Base-by-base conservation (phyloP, 257 asterid genomes). In the Solanum etuberosum region DNA sequence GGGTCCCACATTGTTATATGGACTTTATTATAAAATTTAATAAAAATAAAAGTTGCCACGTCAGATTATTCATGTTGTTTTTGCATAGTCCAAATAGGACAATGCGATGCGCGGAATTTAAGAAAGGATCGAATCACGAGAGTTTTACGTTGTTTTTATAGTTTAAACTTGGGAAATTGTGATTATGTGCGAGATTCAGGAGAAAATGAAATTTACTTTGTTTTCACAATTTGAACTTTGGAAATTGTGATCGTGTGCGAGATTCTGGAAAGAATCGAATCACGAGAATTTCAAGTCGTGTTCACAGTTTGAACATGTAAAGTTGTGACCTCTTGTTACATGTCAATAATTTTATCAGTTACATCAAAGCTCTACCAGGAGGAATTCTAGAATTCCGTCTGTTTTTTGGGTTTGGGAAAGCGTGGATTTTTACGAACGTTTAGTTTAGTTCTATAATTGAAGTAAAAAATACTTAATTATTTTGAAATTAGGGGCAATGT, bases 131-230 rank as follows among this genome's bases (percentile, higher is more conserved):
- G 9, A n/a, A 61, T 63, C 71, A 63, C 34, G 4, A 63, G 71
- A 25, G 4, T 12, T 63, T 63, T 63, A 25, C 6, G 7, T 61
- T 63, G 9, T 63, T 25, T n/a, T 63, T 1, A n/a, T 8, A 10
- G 31, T 8, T 23, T n/a, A 6, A 61, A 61, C 32, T 0, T 20
- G 12, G 65, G 65, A 57, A 57, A 7, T 20, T 57, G 65, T 57
- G 12, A 18, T 54, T 18, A 20, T 18, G 63, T 54, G 63, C n/a
- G 63, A 54, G 63, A 54, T 54, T 54, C 63, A 54, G n/a, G 10
- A 2, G 4, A 54, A 10, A 9, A 7, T 18, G 0, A 4, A 0
- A 51, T 16, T 16, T 51, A 2, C 9, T 4, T 0, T 54, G 4
- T 51, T 51, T 51, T 51, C 10, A 51, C 4, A 51, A 4, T 54